These are phyloP conservation scores for Serendipita sp. DNA, from an alignment of 768 basidiomycete species.

Conservation along the genomic window DNA sequence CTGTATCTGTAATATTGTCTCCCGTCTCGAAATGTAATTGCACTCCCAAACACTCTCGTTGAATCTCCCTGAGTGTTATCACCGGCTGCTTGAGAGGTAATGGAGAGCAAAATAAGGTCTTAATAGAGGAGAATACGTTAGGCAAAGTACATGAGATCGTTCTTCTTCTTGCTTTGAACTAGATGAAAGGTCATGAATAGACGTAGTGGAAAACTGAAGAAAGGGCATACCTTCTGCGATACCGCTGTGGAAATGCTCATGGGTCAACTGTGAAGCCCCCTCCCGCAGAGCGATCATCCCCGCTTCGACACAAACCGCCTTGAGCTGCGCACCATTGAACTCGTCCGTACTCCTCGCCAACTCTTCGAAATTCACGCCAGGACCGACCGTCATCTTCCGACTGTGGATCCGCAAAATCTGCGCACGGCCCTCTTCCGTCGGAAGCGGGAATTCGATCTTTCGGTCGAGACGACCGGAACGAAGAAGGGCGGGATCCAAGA, in stretches of 20 bases:
- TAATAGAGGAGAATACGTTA: constrained; percentile 24
- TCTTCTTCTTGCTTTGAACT: constrained; percentile 99
- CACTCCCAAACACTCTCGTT: no score
- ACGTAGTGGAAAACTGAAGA: constrained; percentile 1
- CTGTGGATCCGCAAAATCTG: constrained; percentile 94
- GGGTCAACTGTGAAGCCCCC: constrained; percentile 72
- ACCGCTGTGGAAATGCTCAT: constrained; percentile 92
- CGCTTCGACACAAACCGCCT: constrained; percentile 97
- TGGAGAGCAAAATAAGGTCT: no score
- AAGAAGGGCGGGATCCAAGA: constrained; percentile 93
- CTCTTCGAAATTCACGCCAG: constrained; percentile 93
- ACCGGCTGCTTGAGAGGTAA: no score
- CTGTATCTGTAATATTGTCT: no score
- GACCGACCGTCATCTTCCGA: constrained; percentile 79
- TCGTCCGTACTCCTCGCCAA: constrained; percentile 94
- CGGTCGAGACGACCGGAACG: constrained; percentile 94
- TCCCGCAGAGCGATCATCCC: constrained; percentile 97
- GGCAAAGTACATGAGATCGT: constrained; percentile 88
- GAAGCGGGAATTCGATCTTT: constrained; percentile 97
- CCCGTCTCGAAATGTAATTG: no score
- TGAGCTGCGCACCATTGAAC: constrained; percentile 93
- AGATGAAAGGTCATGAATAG: constrained; percentile 14
- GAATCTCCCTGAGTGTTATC: no score
- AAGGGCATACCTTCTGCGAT: constrained; percentile 61
- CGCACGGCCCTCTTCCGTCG: constrained; percentile 91